phyloP scores from a whole-genome alignment of 805 yeast species.

The Teunomyces atbi region DNA sequence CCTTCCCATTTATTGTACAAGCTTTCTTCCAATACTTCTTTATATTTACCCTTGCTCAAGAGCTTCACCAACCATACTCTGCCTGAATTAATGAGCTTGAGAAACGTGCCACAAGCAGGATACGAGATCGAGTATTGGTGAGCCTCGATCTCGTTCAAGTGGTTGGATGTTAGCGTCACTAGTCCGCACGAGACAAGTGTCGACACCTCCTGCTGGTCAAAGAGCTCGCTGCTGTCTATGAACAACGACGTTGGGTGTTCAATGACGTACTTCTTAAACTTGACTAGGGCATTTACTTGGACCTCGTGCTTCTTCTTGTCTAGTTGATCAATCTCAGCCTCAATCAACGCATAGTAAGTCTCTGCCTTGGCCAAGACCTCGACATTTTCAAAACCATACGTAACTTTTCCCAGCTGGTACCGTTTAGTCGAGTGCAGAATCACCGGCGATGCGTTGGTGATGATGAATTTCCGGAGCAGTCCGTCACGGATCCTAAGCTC shows the following conservation, averaged over 20 bases:
- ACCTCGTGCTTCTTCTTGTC: slow-evolving; percentile 8
- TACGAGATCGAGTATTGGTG: slow-evolving; percentile 42
- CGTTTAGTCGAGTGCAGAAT: slow-evolving; percentile 36
- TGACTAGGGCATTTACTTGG: slow-evolving; percentile 16
- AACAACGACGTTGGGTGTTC: slow-evolving; percentile 28
- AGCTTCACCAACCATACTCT: slow-evolving; percentile 43
- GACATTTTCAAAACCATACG: slow-evolving; percentile 44
- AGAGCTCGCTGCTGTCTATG: slow-evolving; percentile 17
- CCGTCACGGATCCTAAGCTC: slow-evolving; percentile 38
- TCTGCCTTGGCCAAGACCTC: slow-evolving; percentile 33
- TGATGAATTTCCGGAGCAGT: slow-evolving; percentile 36
- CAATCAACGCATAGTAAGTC: slow-evolving; percentile 20
- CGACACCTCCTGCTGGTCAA: slow-evolving; percentile 25
- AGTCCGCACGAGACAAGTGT: slow-evolving; percentile 41
- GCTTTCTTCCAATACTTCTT: slow-evolving; percentile 44
- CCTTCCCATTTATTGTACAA: slow-evolving; percentile 48
- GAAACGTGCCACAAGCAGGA: slow-evolving; percentile 51
- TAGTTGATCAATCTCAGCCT: slow-evolving; percentile 8
- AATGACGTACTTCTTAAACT: slow-evolving; percentile 20
- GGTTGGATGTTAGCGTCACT: slow-evolving; percentile 45
- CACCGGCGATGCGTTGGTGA: slow-evolving; percentile 44
- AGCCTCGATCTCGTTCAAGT: slow-evolving; percentile 39
- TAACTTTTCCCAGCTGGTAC: slow-evolving; percentile 33
- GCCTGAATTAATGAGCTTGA: slow-evolving; percentile 45
- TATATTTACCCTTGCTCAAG: slow-evolving; percentile 35